Conservation (phyloP, 306 rosid genomes). For the Prunus mira region DNA sequence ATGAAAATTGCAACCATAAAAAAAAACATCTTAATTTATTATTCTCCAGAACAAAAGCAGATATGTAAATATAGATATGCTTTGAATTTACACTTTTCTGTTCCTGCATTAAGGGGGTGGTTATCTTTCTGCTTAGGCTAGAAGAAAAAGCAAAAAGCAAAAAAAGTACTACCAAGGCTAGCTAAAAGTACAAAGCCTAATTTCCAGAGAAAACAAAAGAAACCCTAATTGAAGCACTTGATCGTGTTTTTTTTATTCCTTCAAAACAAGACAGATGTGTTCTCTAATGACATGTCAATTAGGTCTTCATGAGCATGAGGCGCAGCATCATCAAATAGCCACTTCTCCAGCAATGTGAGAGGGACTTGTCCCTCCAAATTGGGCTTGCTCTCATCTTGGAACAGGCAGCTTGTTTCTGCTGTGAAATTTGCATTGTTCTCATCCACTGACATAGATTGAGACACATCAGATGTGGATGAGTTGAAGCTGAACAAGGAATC, state of each 20-base stretch:
- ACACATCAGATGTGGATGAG: conserved; percentile 30
- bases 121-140: conserved; percentile 2
- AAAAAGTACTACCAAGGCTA: neutral
- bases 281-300: conserved; percentile 50
- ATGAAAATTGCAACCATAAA: neutral
- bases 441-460: conserved; percentile 38
- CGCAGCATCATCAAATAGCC: conserved; percentile 75
- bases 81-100: neutral
- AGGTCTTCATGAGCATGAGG: conserved; percentile 54
- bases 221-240: neutral
- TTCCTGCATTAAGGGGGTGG: neutral
- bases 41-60: conserved; percentile 2
- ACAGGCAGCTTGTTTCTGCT: conserved; percentile 17
- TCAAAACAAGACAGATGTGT: conserved; percentile 39
- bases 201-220: neutral
- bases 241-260: neutral
- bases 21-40: neutral
- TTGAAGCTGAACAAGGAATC: conserved; percentile 52
- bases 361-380: conserved; percentile 43
- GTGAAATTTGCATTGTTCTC: conserved; percentile 10
- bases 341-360: conserved; percentile 68
- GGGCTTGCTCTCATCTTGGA: conserved; percentile 52
- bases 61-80: neutral
- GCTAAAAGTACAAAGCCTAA: conserved; percentile 4
- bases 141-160: neutral